phyloP scores from a whole-genome alignment of 352 stramenopile genomes.

The Phytophthora uliginosa region DNA sequence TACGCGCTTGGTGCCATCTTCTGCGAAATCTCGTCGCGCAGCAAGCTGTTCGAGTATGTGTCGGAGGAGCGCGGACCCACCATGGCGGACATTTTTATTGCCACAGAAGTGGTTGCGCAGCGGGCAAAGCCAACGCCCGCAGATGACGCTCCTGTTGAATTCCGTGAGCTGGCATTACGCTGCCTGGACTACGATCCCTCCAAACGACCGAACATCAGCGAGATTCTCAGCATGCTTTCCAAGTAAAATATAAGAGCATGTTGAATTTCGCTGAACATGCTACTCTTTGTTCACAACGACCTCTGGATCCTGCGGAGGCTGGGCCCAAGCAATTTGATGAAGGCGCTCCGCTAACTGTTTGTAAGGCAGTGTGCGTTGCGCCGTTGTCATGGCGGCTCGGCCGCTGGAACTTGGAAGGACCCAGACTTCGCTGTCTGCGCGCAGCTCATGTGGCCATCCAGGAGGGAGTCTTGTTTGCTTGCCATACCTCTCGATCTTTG shows the following conservation, averaged over 20 bases:
- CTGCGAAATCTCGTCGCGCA: conserved; percentile 70
- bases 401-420: conserved; percentile 88
- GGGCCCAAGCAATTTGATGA: conserved; percentile 64
- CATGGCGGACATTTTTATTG: conserved; percentile 74
- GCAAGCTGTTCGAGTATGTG: conserved; percentile 57
- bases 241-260: conserved; percentile 33
- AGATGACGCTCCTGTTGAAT: conserved; percentile 55
- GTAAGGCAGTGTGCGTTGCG: conserved; percentile 76
- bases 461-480: conserved; percentile 66
- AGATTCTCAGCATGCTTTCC: conserved; percentile 52
- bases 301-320: conserved; percentile 43
- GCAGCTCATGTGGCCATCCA: conserved; percentile 76
- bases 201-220: conserved; percentile 47
- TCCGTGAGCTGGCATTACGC: conserved; percentile 46
- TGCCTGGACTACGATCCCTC: conserved; percentile 66
- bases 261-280: conserved; percentile 7
- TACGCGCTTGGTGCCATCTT: conserved; percentile 82
- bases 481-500: conserved; percentile 73
- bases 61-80: conserved; percentile 56
- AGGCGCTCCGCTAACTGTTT: conserved; percentile 72
- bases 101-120: conserved; percentile 55
- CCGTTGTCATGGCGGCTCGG: conserved; percentile 82
- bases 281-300: conserved; percentile 26
- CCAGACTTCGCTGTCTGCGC: conserved; percentile 77
- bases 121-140: conserved; percentile 51